A percentile compares a stretch with the other conserved stretches of the same genome.
Conservation (phyloP, 1,139 yeast species). For the Protomyces gravidus region DNA sequence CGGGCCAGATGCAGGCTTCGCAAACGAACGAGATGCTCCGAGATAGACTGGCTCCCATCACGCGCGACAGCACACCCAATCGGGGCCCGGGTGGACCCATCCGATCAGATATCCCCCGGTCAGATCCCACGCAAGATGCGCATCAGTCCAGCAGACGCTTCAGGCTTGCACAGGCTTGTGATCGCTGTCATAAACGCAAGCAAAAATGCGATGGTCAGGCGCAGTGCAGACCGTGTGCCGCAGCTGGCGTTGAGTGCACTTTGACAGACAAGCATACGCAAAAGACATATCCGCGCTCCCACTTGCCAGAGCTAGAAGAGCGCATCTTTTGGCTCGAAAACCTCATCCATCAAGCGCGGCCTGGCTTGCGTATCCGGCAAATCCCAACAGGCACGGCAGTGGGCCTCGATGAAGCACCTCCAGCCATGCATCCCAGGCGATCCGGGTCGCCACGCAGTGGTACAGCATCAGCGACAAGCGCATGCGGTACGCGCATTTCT, state of each 20-base stretch:
- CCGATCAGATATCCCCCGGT: neutral
- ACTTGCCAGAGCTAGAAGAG: constrained; percentile 24
- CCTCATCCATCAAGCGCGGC: constrained; percentile 11
- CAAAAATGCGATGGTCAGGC: constrained; percentile 25
- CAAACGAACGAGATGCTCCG: too few relatives aligned
- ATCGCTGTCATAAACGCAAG: constrained; percentile 22
- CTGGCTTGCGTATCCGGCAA: constrained; percentile 2
- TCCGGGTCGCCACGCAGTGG: constrained; percentile 1
- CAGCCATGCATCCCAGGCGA: neutral
- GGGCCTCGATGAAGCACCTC: neutral
- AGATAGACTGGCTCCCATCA: too few relatives aligned
- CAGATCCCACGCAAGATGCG: neutral
- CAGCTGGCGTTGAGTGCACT: constrained; percentile 25
- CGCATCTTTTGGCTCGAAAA: constrained; percentile 20
- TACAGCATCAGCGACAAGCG: neutral
- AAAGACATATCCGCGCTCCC: constrained; percentile 19
- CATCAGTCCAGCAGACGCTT: neutral
- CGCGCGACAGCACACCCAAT: neutral
- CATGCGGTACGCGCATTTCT: neutral
- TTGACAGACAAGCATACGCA: constrained; percentile 21
- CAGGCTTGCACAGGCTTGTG: neutral
- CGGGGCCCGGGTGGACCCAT: neutral
- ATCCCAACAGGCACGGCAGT: constrained; percentile 7
- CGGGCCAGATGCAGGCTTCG: too few relatives aligned
- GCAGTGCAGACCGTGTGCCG: constrained; percentile 20